Evolutionary conservation across 116 monocot species (phyloP).

Genomic region (Posidonia oceanica): DNA sequence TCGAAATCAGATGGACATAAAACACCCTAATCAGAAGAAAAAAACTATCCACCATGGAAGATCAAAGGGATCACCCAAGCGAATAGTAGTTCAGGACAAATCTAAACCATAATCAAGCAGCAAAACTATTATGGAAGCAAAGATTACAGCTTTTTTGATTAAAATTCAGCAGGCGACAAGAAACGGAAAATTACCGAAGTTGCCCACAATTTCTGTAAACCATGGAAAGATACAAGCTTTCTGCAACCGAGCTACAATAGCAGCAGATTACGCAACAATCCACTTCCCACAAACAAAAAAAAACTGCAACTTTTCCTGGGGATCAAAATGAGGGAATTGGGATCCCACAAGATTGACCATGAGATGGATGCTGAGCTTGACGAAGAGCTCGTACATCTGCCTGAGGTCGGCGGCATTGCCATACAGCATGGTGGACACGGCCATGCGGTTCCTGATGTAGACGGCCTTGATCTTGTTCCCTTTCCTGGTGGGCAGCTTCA

Average conservation of each 20-base stretch:
- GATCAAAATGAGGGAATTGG: not conserved
- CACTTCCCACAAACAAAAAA: not conserved
- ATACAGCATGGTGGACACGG: slow-evolving; percentile 52
- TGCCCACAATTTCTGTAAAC: not conserved
- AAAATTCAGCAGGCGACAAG: no score
- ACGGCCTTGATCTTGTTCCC: slow-evolving; percentile 45
- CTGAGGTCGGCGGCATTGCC: slow-evolving; percentile 76
- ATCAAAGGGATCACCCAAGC: no score
- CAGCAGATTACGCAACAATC: no score
- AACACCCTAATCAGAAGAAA: no score
- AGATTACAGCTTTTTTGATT: no score
- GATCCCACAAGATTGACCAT: slow-evolving; percentile 54
- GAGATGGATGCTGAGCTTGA: slow-evolving; percentile 64
- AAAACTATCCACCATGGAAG: no score
- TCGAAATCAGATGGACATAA: no score
- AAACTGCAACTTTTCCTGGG: not conserved
- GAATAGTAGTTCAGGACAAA: no score
- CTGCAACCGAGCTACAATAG: not conserved
- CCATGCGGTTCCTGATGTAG: slow-evolving; percentile 50
- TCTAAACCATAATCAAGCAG: no score
- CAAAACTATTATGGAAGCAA: no score
- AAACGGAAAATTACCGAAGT: no score
- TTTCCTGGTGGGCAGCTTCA: slow-evolving; percentile 34
- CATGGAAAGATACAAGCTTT: not conserved
- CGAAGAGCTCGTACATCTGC: slow-evolving; percentile 75